Evolutionary conservation across 306 rosid genomes (phyloP).

Genomic region (Alnus glutinosa): DNA sequence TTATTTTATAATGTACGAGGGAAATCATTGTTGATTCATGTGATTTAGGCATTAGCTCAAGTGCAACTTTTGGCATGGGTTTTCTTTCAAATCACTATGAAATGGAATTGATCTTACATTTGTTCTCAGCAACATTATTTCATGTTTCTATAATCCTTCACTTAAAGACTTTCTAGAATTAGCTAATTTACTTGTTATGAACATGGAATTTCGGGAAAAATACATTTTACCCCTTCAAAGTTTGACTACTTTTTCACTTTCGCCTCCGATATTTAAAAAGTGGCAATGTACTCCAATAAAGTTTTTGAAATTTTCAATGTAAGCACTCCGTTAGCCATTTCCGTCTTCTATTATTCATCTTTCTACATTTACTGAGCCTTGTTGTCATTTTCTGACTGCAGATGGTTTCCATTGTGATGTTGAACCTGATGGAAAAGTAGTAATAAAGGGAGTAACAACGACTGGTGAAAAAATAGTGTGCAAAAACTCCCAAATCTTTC

Average conservation of each 20-base stretch:
- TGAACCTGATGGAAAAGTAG: constrained; percentile 37
- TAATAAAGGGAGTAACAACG: constrained; percentile 37
- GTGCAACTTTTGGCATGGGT: neutral
- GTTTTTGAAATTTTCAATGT: too few species aligned
- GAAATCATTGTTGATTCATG: neutral
- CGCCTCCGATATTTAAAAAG: too few species aligned
- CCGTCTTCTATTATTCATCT: neutral
- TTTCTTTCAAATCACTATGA: neutral
- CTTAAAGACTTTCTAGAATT: neutral
- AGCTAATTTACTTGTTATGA: neutral
- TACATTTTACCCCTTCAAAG: too few species aligned
- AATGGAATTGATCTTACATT: neutral
- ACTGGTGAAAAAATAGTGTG: constrained; percentile 41
- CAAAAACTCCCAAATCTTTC: constrained; percentile 40
- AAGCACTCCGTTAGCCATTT: too few species aligned
- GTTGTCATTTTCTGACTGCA: constrained; percentile 7
- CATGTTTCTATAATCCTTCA: neutral
- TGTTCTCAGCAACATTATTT: neutral
- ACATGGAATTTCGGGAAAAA: too few species aligned
- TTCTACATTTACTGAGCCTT: neutral
- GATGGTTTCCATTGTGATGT: constrained; percentile 47
- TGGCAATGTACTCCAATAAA: too few species aligned
- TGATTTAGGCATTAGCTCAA: neutral
- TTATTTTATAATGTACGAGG: neutral
- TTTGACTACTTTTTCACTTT: too few species aligned